Conservation (phyloP, 345 rosid species). For the Anastatica hierochuntica region DNA sequence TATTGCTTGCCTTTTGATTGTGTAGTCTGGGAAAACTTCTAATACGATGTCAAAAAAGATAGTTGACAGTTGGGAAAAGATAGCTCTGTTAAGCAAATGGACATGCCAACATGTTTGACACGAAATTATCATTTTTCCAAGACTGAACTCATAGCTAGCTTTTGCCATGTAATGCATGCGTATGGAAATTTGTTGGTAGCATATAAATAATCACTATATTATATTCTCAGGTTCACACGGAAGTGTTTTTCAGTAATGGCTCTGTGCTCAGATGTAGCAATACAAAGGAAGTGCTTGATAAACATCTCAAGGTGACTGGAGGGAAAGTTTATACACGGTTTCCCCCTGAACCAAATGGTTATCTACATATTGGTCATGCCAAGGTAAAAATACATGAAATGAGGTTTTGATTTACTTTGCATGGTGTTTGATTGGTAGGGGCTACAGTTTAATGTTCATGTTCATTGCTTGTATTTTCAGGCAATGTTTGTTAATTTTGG, state of each 20-base stretch:
- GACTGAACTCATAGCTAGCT: not conserved
- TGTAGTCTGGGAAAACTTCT: not conserved
- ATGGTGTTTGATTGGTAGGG: not conserved
- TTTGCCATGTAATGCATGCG: not conserved
- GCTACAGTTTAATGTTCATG: not conserved
- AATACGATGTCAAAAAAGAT: not conserved
- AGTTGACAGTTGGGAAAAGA: not conserved
- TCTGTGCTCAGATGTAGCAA: slow-evolving; percentile 80
- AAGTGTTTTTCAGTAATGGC: slow-evolving; percentile 65
- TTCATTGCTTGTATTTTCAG: slow-evolving; percentile 30
- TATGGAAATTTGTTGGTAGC: not conserved
- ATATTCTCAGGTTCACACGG: slow-evolving; percentile 65
- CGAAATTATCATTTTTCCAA: not conserved
- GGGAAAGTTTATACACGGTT: slow-evolving; percentile 78
- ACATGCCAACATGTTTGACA: slow-evolving; percentile 6
- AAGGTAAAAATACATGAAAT: slow-evolving; percentile 43
- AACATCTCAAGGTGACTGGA: slow-evolving; percentile 67
- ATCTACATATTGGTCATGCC: slow-evolving; percentile 97
- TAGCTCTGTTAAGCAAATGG: not conserved
- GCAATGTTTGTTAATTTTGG: slow-evolving; percentile 99
- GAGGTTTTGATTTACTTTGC: not conserved
- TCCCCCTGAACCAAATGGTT: slow-evolving; percentile 99
- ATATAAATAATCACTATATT: not conserved
- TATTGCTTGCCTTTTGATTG: not conserved
- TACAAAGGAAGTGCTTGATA: slow-evolving; percentile 63